These are phyloP conservation scores for Trypanosomatidae sp. DNA, from an alignment of 208 protist species.

Conservation along the genomic window DNA sequence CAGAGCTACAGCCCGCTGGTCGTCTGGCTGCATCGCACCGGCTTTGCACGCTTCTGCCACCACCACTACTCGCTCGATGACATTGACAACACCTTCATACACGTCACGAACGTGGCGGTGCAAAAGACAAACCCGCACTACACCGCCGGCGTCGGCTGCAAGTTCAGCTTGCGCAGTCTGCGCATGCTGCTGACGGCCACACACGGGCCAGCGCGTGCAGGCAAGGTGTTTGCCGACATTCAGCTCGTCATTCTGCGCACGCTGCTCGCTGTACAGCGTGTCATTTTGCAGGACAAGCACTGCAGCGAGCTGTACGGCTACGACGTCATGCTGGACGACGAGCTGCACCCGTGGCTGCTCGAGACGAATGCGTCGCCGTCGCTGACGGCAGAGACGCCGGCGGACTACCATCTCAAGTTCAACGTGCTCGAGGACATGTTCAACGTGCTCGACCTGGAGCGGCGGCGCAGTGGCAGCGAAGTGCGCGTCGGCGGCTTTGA, in stretches of 20 bases:
- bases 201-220: slow-evolving; percentile 59
- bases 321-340: slow-evolving; percentile 85
- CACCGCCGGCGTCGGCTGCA: slow-evolving; percentile 62
- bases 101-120: slow-evolving; percentile 96
- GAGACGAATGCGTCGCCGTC: slow-evolving; percentile 90
- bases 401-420: slow-evolving; percentile 93
- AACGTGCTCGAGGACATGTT: slow-evolving; percentile 91
- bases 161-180: slow-evolving; percentile 76
- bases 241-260: slow-evolving; percentile 86
- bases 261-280: slow-evolving; percentile 61
- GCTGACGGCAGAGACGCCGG: slow-evolving; percentile 86
- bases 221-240: slow-evolving; percentile 89
- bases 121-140: slow-evolving; percentile 93
- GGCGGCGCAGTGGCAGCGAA: slow-evolving; percentile 53
- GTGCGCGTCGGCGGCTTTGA: slow-evolving; percentile 82
- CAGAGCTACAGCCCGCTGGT: slow-evolving; percentile 76
- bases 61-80: slow-evolving; percentile 85
- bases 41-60: slow-evolving; percentile 88
- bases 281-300: slow-evolving; percentile 74
- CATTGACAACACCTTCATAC: slow-evolving; percentile 90
- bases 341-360: slow-evolving; percentile 80
- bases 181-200: slow-evolving; percentile 73
- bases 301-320: slow-evolving; percentile 89
- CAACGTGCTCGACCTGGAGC: slow-evolving; percentile 83
- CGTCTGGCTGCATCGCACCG: slow-evolving; percentile 86